Conservation (phyloP, 1,284 basidiomycete genomes). For the Leccinum pachyderme region DNA sequence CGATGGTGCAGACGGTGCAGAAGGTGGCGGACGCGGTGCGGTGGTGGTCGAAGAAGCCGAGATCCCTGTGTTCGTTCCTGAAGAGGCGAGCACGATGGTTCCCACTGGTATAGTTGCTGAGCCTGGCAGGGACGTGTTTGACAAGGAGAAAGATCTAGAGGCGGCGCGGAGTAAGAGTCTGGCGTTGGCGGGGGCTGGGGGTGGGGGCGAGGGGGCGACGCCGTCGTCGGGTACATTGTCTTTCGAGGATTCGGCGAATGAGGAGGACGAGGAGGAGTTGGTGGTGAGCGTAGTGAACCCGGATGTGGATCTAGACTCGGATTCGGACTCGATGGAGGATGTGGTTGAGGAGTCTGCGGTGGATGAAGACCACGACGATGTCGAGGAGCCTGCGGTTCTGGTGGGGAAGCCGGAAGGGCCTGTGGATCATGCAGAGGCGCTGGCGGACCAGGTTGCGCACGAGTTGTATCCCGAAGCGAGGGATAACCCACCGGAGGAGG, state of each 20-base stretch:
- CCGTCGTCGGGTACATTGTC: neutral
- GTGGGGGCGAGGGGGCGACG: neutral
- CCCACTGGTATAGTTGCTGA: conserved; percentile 47
- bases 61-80: conserved; percentile 23
- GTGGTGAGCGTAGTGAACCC: conserved; percentile 15
- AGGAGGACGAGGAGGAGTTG: conserved; percentile 1
- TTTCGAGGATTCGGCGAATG: neutral
- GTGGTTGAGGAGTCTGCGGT: conserved; percentile 3
- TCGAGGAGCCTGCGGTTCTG: neutral
- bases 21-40: neutral
- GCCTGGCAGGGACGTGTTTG: conserved; percentile 70
- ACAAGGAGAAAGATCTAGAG: conserved; percentile 29
- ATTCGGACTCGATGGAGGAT: neutral
- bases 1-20: neutral
- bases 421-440: conserved; percentile 45
- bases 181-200: neutral
- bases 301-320: neutral
- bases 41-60: neutral
- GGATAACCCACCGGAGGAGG: neutral
- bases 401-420: conserved; percentile 35
- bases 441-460: conserved; percentile 51
- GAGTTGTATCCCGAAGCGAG: conserved; percentile 49
- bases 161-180: conserved; percentile 36
- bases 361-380: neutral
- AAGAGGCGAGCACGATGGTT: conserved; percentile 39